Base-by-base conservation (phyloP, 305 asterid genomes). In the Fraxinus latifolia region DNA sequence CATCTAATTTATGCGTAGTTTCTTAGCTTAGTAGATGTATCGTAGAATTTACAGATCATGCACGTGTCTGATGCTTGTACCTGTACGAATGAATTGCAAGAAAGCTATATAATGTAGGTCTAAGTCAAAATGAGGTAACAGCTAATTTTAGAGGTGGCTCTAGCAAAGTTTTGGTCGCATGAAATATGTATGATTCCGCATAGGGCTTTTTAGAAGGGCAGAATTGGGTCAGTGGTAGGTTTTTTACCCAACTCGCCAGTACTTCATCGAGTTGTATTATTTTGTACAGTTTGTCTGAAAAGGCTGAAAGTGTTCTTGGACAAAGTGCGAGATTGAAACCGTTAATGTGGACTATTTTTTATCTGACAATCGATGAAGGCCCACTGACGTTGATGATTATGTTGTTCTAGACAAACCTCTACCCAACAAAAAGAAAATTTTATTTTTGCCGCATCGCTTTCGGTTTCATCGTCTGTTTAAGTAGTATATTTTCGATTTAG, bases 141-240 rank as follows among this genome's bases (percentile, higher is more conserved):
- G 87, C 87, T 65, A 76, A 36, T 86, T 84, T 89, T 84, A 42
- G 50, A 32, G 36, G 78, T 72, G 90, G 83, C 87, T 81, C 83
- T 58, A 3, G 44, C 85, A 81, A 7, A 80, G 5, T 80, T 62
- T 77, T 0, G 76, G 81, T 2, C 39, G 25, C 55, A 7, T 58
- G 86, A 42, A 77, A 82, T 60, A 77, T 77, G 34, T 25, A 9
- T 65, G 72, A 4, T 81, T 84, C 83, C 83, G 85, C 83, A 83
- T 25, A 0, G 83, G 82, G 84, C 75, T 81, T 87, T 88, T 87
- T 71, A n/a, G 29, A 32, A 77, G 77, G 90, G 37, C 85, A 79
- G 85, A 81, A 82, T 77, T 5, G 19, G 68, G 86, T 82, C 77
- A 25, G 87, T n/a, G 89, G 84, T 81, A 62, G 87, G 84, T 81